Conservation (phyloP, 2,329 filamentous ascomycete genomes). For the Penicillium rolfsii region DNA sequence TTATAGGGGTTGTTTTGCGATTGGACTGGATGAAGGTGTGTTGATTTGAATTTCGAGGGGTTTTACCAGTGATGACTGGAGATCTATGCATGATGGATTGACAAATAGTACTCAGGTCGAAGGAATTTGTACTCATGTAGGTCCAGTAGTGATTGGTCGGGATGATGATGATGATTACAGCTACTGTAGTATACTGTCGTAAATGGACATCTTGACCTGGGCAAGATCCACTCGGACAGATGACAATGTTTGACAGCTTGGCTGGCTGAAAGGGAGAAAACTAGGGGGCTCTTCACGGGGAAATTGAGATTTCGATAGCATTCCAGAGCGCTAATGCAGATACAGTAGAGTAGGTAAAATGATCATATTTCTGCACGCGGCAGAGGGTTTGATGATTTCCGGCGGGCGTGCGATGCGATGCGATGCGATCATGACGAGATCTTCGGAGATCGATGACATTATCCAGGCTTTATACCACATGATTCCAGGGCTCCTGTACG, state of each 20-base stretch:
- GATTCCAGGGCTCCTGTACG: neutral
- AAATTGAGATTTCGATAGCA: neutral
- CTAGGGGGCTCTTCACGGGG: neutral
- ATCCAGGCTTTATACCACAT: too few species aligned
- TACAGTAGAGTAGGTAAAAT: neutral
- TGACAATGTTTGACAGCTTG: neutral
- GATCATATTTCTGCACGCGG: neutral
- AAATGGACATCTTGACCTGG: too few species aligned
- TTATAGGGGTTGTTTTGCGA: neutral
- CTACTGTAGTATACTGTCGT: neutral
- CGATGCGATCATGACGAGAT: neutral
- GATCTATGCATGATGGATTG: neutral
- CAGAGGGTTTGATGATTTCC: neutral
- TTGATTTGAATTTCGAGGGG: neutral
- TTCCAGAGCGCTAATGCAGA: neutral
- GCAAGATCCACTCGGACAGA: neutral
- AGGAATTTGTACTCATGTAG: neutral
- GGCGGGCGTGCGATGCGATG: neutral
- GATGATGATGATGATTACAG: neutral
- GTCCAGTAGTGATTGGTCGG: neutral
- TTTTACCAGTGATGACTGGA: neutral
- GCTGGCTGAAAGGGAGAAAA: neutral
- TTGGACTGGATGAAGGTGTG: neutral
- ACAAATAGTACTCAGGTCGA: too few species aligned
- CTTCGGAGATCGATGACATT: neutral